Base-by-base conservation (phyloP, 495 filamentous ascomycete species). In the Penicillium coprophilum region DNA sequence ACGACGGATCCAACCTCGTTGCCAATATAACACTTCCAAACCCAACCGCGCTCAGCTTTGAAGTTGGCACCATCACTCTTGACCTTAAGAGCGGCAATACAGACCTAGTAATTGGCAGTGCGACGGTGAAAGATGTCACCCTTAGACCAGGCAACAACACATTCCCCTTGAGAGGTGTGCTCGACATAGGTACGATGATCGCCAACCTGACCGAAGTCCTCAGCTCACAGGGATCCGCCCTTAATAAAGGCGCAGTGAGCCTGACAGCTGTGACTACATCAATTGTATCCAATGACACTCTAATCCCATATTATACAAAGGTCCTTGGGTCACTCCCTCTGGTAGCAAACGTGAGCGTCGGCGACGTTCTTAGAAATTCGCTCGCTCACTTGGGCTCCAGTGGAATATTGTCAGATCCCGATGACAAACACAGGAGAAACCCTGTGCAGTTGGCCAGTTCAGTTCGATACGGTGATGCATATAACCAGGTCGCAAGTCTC, bases 121-220 rank as follows among this genome's bases (percentile, higher is more conserved):
- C 78, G 39, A 79, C 73, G 19, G 63, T 90, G 38, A 64, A 76
- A 59, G 77, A 86, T 65, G 73, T 89, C 15, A 64, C 72, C 4
- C 77, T 89, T 39, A 55, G 49, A 8, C 85, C 87, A 3, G 87
- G 87, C 23, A 75, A 78, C 57, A 87, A 87, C 70, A 68, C 71
- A 36, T 71, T 78, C 54, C 69, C 74, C 5, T 74, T 88, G 61
- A 75, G 71, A 53, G 69, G 67, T 20, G 57, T 59, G 24, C 40
- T 76, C 24, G 71, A 77, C 46, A 43, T 77, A 20, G 53, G 46
- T 19, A 61, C 50, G 3, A 50, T 72, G 2, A 30, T 77, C 39
- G 28, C 46, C 0, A 70, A 75, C 46, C 54, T 77, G 5, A 43
- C 49, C 3, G 45, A 44, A 5, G 53, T 77, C 8, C 53, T 77